Evolutionary conservation across 148 eudicot genomes (phyloP).

Genomic region (Dianthus caryophyllus): DNA sequence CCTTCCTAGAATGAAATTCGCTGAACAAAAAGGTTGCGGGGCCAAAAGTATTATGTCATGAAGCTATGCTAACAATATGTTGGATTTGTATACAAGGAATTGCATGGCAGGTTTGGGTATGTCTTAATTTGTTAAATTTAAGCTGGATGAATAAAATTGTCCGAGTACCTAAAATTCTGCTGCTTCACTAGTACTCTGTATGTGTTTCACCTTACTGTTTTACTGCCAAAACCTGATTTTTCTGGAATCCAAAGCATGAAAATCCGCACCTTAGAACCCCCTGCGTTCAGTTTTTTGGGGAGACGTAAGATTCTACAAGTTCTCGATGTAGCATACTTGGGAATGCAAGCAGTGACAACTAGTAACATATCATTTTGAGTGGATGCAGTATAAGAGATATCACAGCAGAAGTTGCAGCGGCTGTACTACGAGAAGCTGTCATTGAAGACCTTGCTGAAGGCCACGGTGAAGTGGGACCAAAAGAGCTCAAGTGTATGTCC

Average conservation of each 20-base stretch:
- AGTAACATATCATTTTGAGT: not conserved
- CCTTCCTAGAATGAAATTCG: not conserved
- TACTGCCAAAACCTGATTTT: not conserved
- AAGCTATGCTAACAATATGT: not conserved
- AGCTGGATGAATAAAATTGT: not conserved
- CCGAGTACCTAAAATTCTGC: not conserved
- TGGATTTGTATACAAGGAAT: not conserved
- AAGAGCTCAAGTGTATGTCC: conserved; percentile 74
- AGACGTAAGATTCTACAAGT: no score
- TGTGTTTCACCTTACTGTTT: not conserved
- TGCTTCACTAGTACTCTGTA: not conserved
- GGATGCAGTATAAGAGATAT: conserved; percentile 80
- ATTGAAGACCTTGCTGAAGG: conserved; percentile 86
- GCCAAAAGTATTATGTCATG: not conserved
- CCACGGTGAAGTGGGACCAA: conserved; percentile 65
- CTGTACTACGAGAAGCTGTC: conserved; percentile 72
- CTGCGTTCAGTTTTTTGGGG: no score
- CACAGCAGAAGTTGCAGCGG: conserved; percentile 91
- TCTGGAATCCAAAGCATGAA: not conserved
- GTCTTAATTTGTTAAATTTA: not conserved
- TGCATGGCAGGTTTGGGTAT: not conserved
- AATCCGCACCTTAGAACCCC: no score
- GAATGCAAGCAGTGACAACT: not conserved
- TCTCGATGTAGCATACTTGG: not conserved
- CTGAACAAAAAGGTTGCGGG: not conserved